Evolutionary conservation across 345 rosid genomes (phyloP), one percentile per base, ranked within the genome.

Genomic region (Salix exigua): DNA sequence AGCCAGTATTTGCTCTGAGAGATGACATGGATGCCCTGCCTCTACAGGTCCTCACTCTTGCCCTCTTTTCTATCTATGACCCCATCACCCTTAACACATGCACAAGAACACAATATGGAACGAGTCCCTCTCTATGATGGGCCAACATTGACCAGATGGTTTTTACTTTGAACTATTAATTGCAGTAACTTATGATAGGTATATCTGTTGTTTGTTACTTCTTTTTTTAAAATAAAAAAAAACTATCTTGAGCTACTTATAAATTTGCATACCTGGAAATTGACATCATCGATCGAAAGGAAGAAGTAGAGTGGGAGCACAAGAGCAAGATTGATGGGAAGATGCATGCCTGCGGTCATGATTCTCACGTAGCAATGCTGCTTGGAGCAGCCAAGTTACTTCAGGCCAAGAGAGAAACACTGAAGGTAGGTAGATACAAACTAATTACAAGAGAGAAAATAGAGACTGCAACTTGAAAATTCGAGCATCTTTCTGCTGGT

Each of bases 11-110:
- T 13, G 85, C 82, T 70, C 90, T 89, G 65, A 83, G 92, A 74
- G 92, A 91, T 55, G 94, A 89, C 79, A 91, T 89, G 94, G 96
- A 91, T 73, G 92, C 91, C 68, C 92, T 91, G 73, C 94, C 92
- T 0, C 50, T 91, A 58, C 92, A 91, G 91, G 96, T 91, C 40
- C 9, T n/a, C 69, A 1, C n/a, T 68, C 51, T 37, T 64, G 16
- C 3, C 40, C 65, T 55, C 12, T 68, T 72, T 23, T 51, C 16
- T 13, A 5, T 40, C 9, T 13, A 10, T 19, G 21, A 13, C 18
- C 12, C 7, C 66, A 10, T 63, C 25, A 64, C 50, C 50, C 50
- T 46, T 46, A 11, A 46, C 50, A 14, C 50, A 14, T 4, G 13
- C 50, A 14, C 5, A 44, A 12, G 17, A 5, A 44, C 50, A 14